Conservation (phyloP, 441 rosid species). For the Pelargonium cotyledonis region DNA sequence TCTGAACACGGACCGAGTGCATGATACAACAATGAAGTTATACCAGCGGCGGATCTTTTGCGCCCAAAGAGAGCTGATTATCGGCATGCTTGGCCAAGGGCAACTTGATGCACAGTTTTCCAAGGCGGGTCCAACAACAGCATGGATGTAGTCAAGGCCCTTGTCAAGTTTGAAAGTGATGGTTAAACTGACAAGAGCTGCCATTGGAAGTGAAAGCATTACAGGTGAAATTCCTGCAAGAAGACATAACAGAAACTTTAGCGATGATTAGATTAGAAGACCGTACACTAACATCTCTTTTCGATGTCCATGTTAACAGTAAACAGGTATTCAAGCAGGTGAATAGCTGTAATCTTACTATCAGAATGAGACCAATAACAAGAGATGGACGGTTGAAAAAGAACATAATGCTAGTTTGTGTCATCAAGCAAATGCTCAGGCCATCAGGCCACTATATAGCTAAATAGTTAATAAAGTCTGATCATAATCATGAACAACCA, state of each 20-base stretch:
- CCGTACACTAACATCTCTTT: background rate
- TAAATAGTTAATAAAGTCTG: no score
- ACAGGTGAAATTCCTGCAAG: constrained; percentile 29
- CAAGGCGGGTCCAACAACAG: constrained; percentile 54
- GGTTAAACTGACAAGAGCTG: constrained; percentile 65
- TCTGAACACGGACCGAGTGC: constrained; percentile 46
- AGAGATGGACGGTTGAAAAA: no score
- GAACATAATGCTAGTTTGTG: no score
- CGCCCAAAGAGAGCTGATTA: constrained; percentile 57
- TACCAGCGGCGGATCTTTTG: constrained; percentile 66
- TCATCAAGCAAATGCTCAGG: no score
- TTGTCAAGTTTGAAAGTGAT: constrained; percentile 54
- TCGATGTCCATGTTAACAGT: no score
- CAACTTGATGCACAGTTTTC: constrained; percentile 53
- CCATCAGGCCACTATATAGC: no score
- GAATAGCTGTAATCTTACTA: no score
- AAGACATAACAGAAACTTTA: constrained; percentile 7
- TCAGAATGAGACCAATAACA: no score
- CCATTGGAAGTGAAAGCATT: constrained; percentile 60
- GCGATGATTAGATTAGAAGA: background rate
- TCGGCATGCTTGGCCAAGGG: constrained; percentile 42
- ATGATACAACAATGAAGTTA: constrained; percentile 44
- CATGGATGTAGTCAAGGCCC: constrained; percentile 41
- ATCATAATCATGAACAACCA: no score
- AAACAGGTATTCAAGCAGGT: no score